Conservation (phyloP, 2,329 filamentous ascomycete genomes). For the Lasiodiplodia hormozganensis region DNA sequence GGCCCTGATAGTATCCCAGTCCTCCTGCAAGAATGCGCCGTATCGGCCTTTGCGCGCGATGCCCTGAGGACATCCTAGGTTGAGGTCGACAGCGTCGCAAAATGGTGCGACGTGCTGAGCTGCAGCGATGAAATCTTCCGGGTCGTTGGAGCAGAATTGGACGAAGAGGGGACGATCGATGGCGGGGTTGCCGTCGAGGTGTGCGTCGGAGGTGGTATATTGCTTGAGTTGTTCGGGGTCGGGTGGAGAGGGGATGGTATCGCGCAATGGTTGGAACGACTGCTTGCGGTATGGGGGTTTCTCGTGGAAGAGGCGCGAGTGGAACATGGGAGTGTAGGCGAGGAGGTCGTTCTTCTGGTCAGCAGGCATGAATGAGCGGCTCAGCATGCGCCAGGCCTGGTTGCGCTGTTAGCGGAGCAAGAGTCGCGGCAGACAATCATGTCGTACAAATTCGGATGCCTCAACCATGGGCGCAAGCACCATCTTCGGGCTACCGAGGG, state of each 20-base stretch:
- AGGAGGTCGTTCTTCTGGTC: constrained; percentile 66
- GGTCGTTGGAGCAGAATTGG: constrained; percentile 93
- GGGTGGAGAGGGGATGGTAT: constrained; percentile 42
- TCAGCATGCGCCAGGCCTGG: constrained; percentile 95
- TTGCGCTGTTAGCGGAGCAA: constrained; percentile 23
- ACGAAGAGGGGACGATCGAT: constrained; percentile 91
- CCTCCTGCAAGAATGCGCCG: constrained; percentile 92
- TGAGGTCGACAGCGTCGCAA: constrained; percentile 95
- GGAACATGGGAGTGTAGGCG: constrained; percentile 95
- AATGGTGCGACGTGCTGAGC: constrained; percentile 81
- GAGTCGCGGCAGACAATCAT: constrained; percentile 34
- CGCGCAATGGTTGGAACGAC: constrained; percentile 76
- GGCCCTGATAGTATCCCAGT: constrained; percentile 81
- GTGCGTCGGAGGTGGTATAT: constrained; percentile 37
- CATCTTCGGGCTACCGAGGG: constrained; percentile 88
- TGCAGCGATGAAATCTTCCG: constrained; percentile 78
- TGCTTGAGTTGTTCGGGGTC: constrained; percentile 45
- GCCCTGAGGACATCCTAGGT: constrained; percentile 94
- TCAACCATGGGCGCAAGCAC: constrained; percentile 98
- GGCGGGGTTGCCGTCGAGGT: constrained; percentile 83
- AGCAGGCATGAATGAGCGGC: constrained; percentile 83
- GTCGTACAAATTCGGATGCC: constrained; percentile 90
- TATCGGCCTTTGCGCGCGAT: constrained; percentile 92
- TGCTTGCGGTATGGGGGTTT: constrained; percentile 76
- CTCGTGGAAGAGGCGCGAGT: constrained; percentile 86